Percentiles rank a stretch among this genome's conserved stretches.
phyloP scores from a whole-genome alignment of 2,329 filamentous ascomycete genomes.

The Botrytis byssoidea region DNA sequence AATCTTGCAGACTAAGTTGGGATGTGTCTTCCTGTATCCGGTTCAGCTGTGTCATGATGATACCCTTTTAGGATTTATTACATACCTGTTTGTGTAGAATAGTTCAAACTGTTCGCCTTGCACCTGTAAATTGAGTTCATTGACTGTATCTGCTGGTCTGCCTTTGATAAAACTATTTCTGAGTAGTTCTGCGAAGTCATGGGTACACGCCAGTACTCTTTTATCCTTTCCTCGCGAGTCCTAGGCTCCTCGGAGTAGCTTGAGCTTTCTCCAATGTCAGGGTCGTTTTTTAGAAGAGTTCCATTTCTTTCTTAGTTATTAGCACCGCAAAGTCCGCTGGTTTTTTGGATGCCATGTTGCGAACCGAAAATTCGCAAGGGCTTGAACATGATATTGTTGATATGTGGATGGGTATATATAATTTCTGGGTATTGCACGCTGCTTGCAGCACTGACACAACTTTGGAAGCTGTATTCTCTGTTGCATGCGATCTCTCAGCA shows the following conservation, averaged over 20 bases:
- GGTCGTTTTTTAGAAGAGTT: neutral
- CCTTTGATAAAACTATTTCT: neutral
- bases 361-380: neutral
- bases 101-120: neutral
- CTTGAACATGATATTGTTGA: neutral
- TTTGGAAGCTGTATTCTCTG: neutral
- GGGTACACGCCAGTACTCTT: neutral
- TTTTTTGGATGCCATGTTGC: neutral
- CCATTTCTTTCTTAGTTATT: neutral
- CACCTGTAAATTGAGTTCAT: neutral
- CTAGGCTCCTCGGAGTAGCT: neutral
- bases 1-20: neutral
- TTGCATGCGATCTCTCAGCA: neutral
- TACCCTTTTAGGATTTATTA: accelerated
- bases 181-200: neutral
- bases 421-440: neutral
- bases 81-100: neutral
- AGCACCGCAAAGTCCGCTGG: neutral
- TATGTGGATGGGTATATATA: neutral
- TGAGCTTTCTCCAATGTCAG: neutral
- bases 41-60: too few relatives aligned
- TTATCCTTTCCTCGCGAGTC: neutral
- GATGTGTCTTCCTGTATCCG: neutral
- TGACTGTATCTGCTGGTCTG: neutral
- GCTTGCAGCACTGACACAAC: neutral